Conservation (phyloP, 2,329 filamentous ascomycete genomes). For the Ophiostoma ips region DNA sequence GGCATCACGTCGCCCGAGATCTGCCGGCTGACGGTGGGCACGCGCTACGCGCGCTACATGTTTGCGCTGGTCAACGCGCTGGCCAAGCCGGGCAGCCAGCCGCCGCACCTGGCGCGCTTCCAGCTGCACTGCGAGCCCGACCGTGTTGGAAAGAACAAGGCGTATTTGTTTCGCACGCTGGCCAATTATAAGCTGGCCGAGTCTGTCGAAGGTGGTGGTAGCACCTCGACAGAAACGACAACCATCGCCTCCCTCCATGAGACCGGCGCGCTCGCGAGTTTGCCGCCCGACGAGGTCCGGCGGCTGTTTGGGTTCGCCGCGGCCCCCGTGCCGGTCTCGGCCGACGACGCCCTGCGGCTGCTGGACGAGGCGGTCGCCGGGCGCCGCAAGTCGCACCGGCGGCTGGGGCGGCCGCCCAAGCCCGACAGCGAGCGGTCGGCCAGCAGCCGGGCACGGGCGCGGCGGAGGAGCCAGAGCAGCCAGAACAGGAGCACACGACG, state of each 20-base stretch:
- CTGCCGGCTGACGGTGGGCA: slow-evolving; percentile 22
- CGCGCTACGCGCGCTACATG: slow-evolving; percentile 23
- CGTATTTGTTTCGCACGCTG: slow-evolving; percentile 24
- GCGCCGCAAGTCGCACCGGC: not conserved
- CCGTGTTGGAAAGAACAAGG: slow-evolving; percentile 27
- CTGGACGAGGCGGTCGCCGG: not conserved
- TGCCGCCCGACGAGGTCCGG: not conserved
- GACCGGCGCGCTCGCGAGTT: not conserved
- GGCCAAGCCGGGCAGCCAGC: slow-evolving; percentile 24
- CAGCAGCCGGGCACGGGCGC: not conserved
- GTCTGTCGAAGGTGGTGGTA: too few relatives aligned
- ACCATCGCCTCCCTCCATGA: not conserved
- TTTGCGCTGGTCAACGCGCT: slow-evolving; percentile 20
- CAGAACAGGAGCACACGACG: not conserved
- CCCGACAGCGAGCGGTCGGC: not conserved
- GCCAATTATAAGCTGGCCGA: not conserved
- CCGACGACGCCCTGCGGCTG: not conserved
- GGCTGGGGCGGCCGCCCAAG: not conserved
- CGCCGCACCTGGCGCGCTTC: slow-evolving; percentile 25
- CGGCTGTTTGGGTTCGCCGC: not conserved
- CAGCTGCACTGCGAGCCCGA: slow-evolving; percentile 24
- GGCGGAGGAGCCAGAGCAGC: not conserved
- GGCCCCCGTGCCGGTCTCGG: not conserved
- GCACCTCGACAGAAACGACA: not conserved
- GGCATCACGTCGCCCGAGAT: slow-evolving; percentile 25